These are phyloP conservation scores for Chlamydomonas applanata DNA, from an alignment of 139 green algal species.

Conservation along the genomic window DNA sequence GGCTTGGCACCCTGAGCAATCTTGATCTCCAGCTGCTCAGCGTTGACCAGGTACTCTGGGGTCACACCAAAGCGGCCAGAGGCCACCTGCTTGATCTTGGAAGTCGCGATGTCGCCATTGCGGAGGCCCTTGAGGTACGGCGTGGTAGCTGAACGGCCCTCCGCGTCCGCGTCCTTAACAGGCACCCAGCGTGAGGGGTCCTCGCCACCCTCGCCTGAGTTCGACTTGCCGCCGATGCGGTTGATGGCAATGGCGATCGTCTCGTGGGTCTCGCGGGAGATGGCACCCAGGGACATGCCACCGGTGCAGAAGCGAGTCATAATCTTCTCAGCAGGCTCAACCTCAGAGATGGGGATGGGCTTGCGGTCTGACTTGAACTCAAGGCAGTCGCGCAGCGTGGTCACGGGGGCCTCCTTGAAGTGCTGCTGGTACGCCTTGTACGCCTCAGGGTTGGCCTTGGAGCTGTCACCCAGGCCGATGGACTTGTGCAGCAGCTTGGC, in stretches of 20 bases:
- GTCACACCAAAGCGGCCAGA: constrained; percentile 97
- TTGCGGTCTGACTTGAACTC: constrained; percentile 70
- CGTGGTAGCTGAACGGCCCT: constrained; percentile 75
- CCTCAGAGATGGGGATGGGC: constrained; percentile 80
- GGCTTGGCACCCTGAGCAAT: constrained; percentile 74
- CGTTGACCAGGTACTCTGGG: constrained; percentile 96
- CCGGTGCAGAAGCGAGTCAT: constrained; percentile 98
- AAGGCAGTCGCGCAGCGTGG: constrained; percentile 90
- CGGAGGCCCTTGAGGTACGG: constrained; percentile 91
- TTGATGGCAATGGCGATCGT: constrained; percentile 99
- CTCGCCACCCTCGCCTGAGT: constrained; percentile 93
- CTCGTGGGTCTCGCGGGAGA: constrained; percentile 96
- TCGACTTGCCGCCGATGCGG: constrained; percentile 95
- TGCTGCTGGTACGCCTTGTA: constrained; percentile 90
- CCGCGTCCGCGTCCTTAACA: constrained; percentile 72
- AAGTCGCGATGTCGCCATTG: constrained; percentile 93
- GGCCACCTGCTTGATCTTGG: constrained; percentile 96
- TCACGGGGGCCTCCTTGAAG: constrained; percentile 71
- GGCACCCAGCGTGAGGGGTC: constrained; percentile 82
- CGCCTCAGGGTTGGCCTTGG: constrained; percentile 38
- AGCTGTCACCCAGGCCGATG: constrained; percentile 77
- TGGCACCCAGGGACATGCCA: constrained; percentile 97
- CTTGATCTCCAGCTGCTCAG: constrained; percentile 99
- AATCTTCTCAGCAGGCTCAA: constrained; percentile 86
- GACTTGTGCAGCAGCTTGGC: constrained; percentile 99